Evolutionary conservation across 2,329 filamentous ascomycete species (phyloP).

Genomic region (Ophiostoma novo-ulmi): DNA sequence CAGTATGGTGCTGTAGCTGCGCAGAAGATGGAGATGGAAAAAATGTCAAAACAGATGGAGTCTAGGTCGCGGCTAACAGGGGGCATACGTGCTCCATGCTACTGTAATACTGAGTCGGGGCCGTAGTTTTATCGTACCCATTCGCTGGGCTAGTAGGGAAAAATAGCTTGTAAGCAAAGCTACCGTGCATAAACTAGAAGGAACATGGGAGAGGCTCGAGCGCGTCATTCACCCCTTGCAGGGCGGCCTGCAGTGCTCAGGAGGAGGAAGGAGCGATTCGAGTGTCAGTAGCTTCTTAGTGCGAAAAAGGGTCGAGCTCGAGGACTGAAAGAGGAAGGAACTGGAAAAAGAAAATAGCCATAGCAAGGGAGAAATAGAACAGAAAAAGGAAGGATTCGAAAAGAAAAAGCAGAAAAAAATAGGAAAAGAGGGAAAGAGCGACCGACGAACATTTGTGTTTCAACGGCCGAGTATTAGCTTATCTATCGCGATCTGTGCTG

Average conservation of each 20-base stretch:
- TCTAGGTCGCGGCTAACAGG: slow-evolving; percentile 5
- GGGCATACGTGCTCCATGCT: slow-evolving; percentile 13
- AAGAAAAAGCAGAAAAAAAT: too few relatives aligned
- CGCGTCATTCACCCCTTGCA: slow-evolving; percentile 22
- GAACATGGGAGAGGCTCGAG: slow-evolving; percentile 24
- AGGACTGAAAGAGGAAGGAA: neutral
- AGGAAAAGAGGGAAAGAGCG: slow-evolving; percentile 3
- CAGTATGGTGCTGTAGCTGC: neutral
- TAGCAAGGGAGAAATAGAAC: neutral
- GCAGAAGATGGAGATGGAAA: neutral
- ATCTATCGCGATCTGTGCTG: neutral
- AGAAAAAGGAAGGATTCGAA: neutral
- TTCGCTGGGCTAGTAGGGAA: neutral
- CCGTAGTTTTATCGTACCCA: neutral
- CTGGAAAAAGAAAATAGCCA: slow-evolving; percentile 6
- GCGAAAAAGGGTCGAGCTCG: neutral
- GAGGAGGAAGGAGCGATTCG: slow-evolving; percentile 11
- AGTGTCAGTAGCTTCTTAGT: neutral
- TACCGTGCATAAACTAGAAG: neutral
- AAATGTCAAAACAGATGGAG: neutral
- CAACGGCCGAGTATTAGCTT: neutral
- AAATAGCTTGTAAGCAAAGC: neutral
- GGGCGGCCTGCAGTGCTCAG: slow-evolving; percentile 17
- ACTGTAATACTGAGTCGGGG: slow-evolving; percentile 1
- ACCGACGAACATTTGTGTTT: neutral